Base-by-base conservation (phyloP, 2,329 filamentous ascomycete species). In the Pseudocercospora fijiensis region DNA sequence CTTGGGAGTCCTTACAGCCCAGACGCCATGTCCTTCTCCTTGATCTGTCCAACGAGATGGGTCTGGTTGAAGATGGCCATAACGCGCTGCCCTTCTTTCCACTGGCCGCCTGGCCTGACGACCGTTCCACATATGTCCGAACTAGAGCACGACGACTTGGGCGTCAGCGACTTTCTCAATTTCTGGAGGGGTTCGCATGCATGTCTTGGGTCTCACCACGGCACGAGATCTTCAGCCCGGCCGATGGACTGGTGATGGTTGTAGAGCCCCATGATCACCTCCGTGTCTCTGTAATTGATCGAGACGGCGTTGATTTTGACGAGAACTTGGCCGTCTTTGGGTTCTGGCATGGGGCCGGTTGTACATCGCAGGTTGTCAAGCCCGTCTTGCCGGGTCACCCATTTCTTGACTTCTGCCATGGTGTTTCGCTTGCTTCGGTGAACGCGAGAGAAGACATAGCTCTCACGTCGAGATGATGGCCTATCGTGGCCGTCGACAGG, bases 41-140 rank as follows among this genome's bases (percentile, higher is more conserved):
- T 79, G 63, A 89, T 78, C 72, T 87, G 85, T n/a, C 87, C 87
- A 3, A 80, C 82, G 58, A 86, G 76, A 70, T 83, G 80, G n/a
- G 78, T 79, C 27, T 80, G 79, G 28, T 83, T 83, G 76, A 90
- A 91, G 58, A 85, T 89, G 20, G 84, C 84, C 61, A 89, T 81
- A 43, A 91, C 88, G n/a, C 87, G 84, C 62, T 89, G 85, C 63
- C 88, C 88, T 16, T 78, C 76, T 60, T 81, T 79, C 78, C 85
- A 85, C 5, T 78, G 77, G 18, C 79, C 73, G 33, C 84, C 84
- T 28, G 83, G 70, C 13, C 80, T 74, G 1, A 84, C 77, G 52
- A 91, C 79, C 8, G 81, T 80, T 51, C 88, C 89, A 76, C 87
- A 89, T 82, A 89, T 89, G 75, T 91, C 89, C 22, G 87, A 89